These are phyloP conservation scores for Candida gigantensis DNA, from an alignment of 1,139 yeast genomes.

Conservation along the genomic window DNA sequence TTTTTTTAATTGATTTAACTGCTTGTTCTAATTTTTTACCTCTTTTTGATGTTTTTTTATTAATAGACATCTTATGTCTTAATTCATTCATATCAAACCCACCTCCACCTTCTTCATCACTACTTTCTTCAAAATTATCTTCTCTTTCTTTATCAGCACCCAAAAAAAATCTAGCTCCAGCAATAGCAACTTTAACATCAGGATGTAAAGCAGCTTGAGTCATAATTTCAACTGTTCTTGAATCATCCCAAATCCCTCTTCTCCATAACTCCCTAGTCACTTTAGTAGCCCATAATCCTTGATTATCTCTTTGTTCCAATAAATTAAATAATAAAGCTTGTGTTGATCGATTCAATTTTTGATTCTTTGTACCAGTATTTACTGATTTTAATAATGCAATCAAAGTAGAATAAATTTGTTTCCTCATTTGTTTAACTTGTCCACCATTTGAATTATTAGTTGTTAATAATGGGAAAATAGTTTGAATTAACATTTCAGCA, in stretches of 20 bases:
- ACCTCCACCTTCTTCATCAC: constrained; percentile 76
- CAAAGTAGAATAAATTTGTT: constrained; percentile 77
- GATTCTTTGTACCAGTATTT: constrained; percentile 83
- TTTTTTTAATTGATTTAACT: constrained; percentile 64
- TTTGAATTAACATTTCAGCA: constrained; percentile 79
- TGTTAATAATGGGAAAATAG: constrained; percentile 80
- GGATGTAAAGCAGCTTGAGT: constrained; percentile 90
- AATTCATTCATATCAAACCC: constrained; percentile 67
- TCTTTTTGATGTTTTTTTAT: constrained; percentile 80
- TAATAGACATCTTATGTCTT: constrained; percentile 78
- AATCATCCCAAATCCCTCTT: constrained; percentile 97
- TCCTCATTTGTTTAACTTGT: constrained; percentile 80
- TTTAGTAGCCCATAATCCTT: constrained; percentile 96
- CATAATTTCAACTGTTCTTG: constrained; percentile 95
- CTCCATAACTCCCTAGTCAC: constrained; percentile 95
- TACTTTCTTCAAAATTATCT: constrained; percentile 70
- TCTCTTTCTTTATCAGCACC: constrained; percentile 97
- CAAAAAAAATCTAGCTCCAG: constrained; percentile 87
- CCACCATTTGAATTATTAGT: constrained; percentile 58
- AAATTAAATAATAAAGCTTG: constrained; percentile 89
- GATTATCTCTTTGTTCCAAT: constrained; percentile 73
- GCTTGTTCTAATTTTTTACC: constrained; percentile 78
- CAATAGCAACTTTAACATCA: constrained; percentile 82
- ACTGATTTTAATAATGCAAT: constrained; percentile 77
- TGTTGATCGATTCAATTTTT: constrained; percentile 81